phyloP scores from a whole-genome alignment of 2,329 filamentous ascomycete species.

The Colletotrichum karsti region DNA sequence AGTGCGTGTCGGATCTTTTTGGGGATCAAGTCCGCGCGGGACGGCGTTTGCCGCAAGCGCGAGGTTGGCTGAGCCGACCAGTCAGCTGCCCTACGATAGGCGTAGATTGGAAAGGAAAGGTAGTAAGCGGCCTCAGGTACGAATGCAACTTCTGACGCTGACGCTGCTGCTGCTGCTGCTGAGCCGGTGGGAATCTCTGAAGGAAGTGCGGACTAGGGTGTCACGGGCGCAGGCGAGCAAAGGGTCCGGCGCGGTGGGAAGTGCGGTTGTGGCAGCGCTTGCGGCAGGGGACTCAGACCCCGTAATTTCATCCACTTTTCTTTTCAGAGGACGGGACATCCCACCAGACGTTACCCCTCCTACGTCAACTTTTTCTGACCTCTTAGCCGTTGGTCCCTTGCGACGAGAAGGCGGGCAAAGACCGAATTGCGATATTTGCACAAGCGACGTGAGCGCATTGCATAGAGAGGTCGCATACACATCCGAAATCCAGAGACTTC shows the following conservation, averaged over 20 bases:
- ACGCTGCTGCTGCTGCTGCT: background rate
- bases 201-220: conserved; percentile 3
- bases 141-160: background rate
- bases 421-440: background rate
- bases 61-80: background rate
- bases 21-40: background rate
- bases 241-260: conserved; percentile 22
- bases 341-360: conserved; percentile 29
- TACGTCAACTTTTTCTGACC: conserved; percentile 24
- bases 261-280: conserved; percentile 24
- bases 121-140: background rate
- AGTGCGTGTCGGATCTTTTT: background rate
- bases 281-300: conserved; percentile 5
- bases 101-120: too few relatives aligned
- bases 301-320: background rate
- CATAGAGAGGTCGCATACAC: too few relatives aligned
- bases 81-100: background rate
- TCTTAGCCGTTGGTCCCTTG: conserved; percentile 4
- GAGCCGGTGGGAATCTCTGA: background rate
- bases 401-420: background rate
- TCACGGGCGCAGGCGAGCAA: conserved; percentile 15
- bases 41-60: conserved; percentile 1
- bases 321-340: too few relatives aligned
- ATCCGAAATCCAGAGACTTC: background rate
- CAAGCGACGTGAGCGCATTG: background rate